Evolutionary conservation across 2,329 filamentous ascomycete species (phyloP).

Genomic region (Hypoxylon sp.): DNA sequence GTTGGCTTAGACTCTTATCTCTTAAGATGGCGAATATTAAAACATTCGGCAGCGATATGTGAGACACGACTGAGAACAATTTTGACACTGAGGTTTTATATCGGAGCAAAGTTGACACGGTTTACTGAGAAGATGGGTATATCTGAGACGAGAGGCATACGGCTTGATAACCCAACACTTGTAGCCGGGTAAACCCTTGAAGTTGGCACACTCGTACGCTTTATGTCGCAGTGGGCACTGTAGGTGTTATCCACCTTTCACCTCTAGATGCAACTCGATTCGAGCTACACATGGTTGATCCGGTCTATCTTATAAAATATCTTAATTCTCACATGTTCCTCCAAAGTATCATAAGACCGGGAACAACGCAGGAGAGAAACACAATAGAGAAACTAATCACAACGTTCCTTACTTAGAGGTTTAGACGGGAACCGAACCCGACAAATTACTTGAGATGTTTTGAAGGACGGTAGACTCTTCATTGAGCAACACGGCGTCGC

Average conservation of each 20-base stretch:
- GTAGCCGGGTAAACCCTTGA: not conserved
- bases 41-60: not conserved
- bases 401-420: not conserved
- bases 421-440: not conserved
- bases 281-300: not conserved
- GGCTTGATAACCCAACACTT: not conserved
- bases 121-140: not conserved
- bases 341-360: not conserved
- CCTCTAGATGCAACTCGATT: not conserved
- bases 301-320: not conserved
- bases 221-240: not conserved
- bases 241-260: not conserved
- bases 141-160: not conserved
- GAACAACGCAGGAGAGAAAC: not conserved
- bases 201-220: not conserved
- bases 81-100: not conserved
- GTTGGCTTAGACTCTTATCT: slow-evolving; percentile 1
- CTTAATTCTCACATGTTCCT: not conserved
- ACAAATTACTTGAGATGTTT: not conserved
- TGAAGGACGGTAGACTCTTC: not conserved
- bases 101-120: not conserved
- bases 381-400: not conserved
- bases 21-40: not conserved
- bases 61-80: slow-evolving; percentile 9
- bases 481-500: not conserved